Conservation (phyloP, 805 yeast genomes). For the Cyberlindnera mycetangii region DNA sequence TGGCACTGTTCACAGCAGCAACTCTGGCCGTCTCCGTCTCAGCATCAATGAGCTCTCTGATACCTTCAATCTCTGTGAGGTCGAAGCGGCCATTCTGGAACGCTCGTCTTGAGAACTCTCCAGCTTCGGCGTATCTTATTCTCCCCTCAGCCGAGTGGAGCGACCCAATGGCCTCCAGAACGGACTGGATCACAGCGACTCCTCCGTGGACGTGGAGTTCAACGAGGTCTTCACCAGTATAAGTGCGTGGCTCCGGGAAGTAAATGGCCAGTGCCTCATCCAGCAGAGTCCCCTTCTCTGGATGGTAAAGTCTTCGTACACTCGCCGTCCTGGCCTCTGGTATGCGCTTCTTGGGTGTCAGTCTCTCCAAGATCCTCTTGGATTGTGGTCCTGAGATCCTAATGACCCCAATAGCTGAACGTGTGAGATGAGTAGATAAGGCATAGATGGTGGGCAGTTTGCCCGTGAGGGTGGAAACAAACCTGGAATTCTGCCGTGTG, state of each 20-base stretch:
- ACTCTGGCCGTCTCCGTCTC: slow-evolving; percentile 87
- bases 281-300: slow-evolving; percentile 39
- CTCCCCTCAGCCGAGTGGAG: slow-evolving; percentile 45
- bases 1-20: slow-evolving; percentile 69
- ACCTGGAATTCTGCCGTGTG: no score
- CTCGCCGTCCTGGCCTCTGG: slow-evolving; percentile 56
- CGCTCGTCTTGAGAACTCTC: slow-evolving; percentile 88
- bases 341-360: slow-evolving; percentile 38
- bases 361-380: slow-evolving; percentile 30
- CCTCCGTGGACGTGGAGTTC: slow-evolving; percentile 97
- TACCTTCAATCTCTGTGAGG: slow-evolving; percentile 87
- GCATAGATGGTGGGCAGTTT: slow-evolving; percentile 70
- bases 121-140: slow-evolving; percentile 84
- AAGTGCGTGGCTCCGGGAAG: slow-evolving; percentile 73
- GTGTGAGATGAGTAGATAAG: slow-evolving; percentile 75
- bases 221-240: slow-evolving; percentile 87
- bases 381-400: slow-evolving; percentile 77
- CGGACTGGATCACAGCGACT: slow-evolving; percentile 71
- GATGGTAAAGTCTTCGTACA: slow-evolving; percentile 53
- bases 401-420: slow-evolving; percentile 84
- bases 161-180: slow-evolving; percentile 55
- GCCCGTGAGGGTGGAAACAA: slow-evolving; percentile 2
- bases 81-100: slow-evolving; percentile 83
- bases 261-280: slow-evolving; percentile 76
- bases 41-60: slow-evolving; percentile 84